Evolutionary conservation across 2,329 filamentous ascomycete species (phyloP), one percentile per base, ranked within the genome.

Genomic region (Chlorencoelia australis): DNA sequence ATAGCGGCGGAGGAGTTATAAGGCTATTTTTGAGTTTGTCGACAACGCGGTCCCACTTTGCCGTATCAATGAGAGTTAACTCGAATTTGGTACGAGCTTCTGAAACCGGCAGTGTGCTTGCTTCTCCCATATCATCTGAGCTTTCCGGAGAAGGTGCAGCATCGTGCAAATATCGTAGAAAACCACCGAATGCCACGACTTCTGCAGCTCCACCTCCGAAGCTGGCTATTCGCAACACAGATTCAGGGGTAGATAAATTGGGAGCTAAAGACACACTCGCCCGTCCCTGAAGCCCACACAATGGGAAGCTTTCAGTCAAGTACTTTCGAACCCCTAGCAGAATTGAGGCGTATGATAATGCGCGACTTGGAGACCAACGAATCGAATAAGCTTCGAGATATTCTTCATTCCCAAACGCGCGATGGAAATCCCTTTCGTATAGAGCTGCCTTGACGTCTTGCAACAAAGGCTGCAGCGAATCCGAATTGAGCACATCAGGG

Each of bases 321-420:
- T 30, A 33, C 13, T 35, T 26, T 19, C 27, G 32, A 9, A 40
- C 32, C 14, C 34, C 41, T 9, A 35, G 18, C n/a, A 55, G 32
- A n/a, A 78, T 60, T 3, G 61, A 54, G n/a, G 75, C 66, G 60
- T 96, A 96, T 44, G 80, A 85, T 35, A 96, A 63, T 0, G 87
- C 82, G 35, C 91, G 70, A 35, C 82, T 82, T 2, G 89, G 84
- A 59, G 87, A 94, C 88, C 89, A 98, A 50, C 91, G 67, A 36
- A 85, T 74, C 7, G 86, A 85, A 64, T 98, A 98, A 7, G 82
- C 83, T 42, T 82, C 75, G 13, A 95, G 69, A 49, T 80, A 73
- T 29, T 81, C 75, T 37, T 75, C 68, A 30, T 68, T 68, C 1
- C 76, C 77, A 61, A 96, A 98, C 0, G 89, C 89, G 11, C 67